Evolutionary conservation across 139 green algal species (phyloP).

Genomic region (Pycnococcus provasolii): DNA sequence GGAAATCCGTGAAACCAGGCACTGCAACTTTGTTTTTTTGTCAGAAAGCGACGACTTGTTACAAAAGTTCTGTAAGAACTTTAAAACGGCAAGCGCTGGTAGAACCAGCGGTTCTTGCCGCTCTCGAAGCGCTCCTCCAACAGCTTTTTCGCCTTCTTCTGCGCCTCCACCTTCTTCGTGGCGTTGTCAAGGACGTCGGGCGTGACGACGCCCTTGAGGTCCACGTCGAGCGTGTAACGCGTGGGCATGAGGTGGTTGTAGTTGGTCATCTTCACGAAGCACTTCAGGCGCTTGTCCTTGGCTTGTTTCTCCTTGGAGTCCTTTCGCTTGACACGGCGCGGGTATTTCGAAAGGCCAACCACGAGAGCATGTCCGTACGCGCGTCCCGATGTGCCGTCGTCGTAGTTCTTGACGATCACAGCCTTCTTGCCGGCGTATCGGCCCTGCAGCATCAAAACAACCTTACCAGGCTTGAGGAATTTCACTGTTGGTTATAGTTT

Average conservation of each 20-base stretch:
- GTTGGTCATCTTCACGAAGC: conserved; percentile 97
- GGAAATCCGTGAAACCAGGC: too few relatives aligned
- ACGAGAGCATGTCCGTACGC: conserved; percentile 91
- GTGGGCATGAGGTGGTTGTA: conserved; percentile 99
- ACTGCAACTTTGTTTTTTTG: too few relatives aligned
- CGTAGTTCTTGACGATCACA: conserved; percentile 96
- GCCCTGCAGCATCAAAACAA: conserved; percentile 74
- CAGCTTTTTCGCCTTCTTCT: conserved; percentile 81
- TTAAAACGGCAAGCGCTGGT: conserved; percentile 95
- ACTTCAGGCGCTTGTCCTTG: conserved; percentile 41
- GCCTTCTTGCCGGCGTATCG: conserved; percentile 85
- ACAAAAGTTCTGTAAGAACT: background rate
- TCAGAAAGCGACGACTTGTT: too few relatives aligned
- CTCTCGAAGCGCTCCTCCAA: conserved; percentile 99
- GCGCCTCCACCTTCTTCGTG: conserved; percentile 74
- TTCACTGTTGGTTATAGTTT: background rate
- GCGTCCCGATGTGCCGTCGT: conserved; percentile 75
- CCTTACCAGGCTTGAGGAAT: conserved; percentile 57
- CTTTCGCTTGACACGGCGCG: conserved; percentile 68
- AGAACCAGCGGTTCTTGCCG: conserved; percentile 99
- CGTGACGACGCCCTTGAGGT: conserved; percentile 69
- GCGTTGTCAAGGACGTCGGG: conserved; percentile 71
- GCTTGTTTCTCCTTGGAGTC: conserved; percentile 19
- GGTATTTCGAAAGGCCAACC: conserved; percentile 83
- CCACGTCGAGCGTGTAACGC: conserved; percentile 93